Evolutionary conservation across 768 basidiomycete species (phyloP).

Genomic region (Rhizopogon roseolus): DNA sequence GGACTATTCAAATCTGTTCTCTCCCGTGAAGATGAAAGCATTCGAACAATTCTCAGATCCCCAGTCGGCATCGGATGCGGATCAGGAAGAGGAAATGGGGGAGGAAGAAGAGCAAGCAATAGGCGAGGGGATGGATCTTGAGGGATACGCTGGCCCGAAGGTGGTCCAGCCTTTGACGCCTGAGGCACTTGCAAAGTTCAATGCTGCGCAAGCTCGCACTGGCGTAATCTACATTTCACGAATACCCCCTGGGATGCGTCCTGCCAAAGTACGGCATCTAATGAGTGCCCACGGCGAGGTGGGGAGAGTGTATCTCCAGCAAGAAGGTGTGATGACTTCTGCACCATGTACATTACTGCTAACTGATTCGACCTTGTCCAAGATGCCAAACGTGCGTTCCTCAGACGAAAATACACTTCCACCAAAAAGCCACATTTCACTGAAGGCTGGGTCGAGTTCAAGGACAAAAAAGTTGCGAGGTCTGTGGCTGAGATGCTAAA

Average conservation of each 20-base stretch:
- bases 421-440: slow-evolving; percentile 86
- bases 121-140: slow-evolving; percentile 49
- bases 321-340: slow-evolving; percentile 58
- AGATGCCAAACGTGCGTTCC: slow-evolving; percentile 88
- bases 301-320: slow-evolving; percentile 88
- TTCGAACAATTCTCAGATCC: not conserved
- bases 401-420: slow-evolving; percentile 73
- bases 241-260: slow-evolving; percentile 97
- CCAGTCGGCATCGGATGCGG: not conserved
- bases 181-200: slow-evolving; percentile 72
- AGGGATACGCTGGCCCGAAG: slow-evolving; percentile 59
- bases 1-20: too few relatives aligned
- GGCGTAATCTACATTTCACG: slow-evolving; percentile 94
- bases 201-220: slow-evolving; percentile 66
- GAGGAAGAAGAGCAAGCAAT: slow-evolving; percentile 24
- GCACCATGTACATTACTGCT: not conserved
- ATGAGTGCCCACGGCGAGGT: slow-evolving; percentile 88
- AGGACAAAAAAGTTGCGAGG: slow-evolving; percentile 87
- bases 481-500: slow-evolving; percentile 94
- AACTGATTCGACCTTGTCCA: slow-evolving; percentile 2
- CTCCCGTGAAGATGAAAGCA: not conserved
- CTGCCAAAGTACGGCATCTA: slow-evolving; percentile 90
- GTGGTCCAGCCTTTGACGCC: slow-evolving; percentile 69
- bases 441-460: slow-evolving; percentile 99
- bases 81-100: slow-evolving; percentile 19